phyloP scores from a whole-genome alignment of 768 basidiomycete species.

The Hypholoma sublateritium region DNA sequence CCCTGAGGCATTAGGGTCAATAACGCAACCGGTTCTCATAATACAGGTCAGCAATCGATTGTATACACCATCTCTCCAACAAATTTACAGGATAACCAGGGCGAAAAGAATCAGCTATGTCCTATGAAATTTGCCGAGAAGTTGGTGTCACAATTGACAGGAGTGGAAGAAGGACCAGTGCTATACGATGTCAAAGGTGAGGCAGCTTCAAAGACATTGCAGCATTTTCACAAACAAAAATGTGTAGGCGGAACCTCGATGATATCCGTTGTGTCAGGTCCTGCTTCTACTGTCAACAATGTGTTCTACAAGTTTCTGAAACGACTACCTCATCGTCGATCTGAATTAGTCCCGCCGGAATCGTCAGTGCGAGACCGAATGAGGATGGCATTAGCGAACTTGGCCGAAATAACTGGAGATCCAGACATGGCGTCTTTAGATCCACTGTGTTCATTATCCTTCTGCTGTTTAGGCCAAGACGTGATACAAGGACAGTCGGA shows the following conservation, averaged over 20 bases:
- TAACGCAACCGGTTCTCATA: slow-evolving; percentile 65
- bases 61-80: neutral
- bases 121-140: slow-evolving; percentile 58
- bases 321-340: slow-evolving; percentile 48
- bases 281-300: slow-evolving; percentile 62
- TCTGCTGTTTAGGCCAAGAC: slow-evolving; percentile 59
- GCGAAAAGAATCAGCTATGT: slow-evolving; percentile 54
- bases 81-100: slow-evolving; percentile 37
- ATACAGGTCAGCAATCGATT: slow-evolving; percentile 52
- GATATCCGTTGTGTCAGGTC: slow-evolving; percentile 54
- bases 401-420: slow-evolving; percentile 52
- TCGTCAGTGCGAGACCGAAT: slow-evolving; percentile 47
- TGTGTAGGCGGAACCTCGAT: slow-evolving; percentile 52
- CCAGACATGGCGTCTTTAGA: slow-evolving; percentile 47
- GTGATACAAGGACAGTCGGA: slow-evolving; percentile 52
- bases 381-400: slow-evolving; percentile 47
- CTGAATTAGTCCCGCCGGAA: slow-evolving; percentile 42
- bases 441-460: slow-evolving; percentile 64
- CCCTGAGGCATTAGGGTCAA: slow-evolving; percentile 44
- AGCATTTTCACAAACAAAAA: neutral
- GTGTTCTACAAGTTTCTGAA: slow-evolving; percentile 62
- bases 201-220: neutral
- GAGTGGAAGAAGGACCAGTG: slow-evolving; percentile 47
- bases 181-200: slow-evolving; percentile 65
- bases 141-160: slow-evolving; percentile 46